Percentiles rank a stretch among this genome's conserved stretches.
Evolutionary conservation across 352 stramenopile genomes (phyloP).

Genomic region (Peronosclerospora sorghi): DNA sequence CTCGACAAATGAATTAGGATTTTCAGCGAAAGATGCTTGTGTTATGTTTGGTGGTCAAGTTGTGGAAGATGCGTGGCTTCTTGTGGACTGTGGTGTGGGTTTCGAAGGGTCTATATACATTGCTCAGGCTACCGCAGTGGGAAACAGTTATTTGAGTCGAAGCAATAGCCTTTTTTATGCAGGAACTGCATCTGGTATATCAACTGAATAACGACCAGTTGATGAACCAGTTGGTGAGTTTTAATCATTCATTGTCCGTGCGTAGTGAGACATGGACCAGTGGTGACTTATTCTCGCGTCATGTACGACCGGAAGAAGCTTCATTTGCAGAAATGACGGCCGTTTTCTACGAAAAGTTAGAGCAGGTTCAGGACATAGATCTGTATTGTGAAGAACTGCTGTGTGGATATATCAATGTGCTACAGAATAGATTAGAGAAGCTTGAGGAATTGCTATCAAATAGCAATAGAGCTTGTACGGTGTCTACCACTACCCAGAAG

Average conservation of each 20-base stretch:
- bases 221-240: constrained; percentile 34
- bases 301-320: constrained; percentile 50
- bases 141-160: too few relatives aligned
- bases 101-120: constrained; percentile 66
- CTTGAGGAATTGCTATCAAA: too few relatives aligned
- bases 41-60: too few relatives aligned
- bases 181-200: constrained; percentile 2
- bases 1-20: constrained; percentile 28
- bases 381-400: constrained; percentile 63
- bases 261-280: constrained; percentile 14
- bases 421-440: too few relatives aligned
- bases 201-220: constrained; percentile 20
- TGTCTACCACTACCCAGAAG: too few relatives aligned
- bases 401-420: constrained; percentile 57
- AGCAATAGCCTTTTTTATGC: constrained; percentile 40
- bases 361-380: constrained; percentile 59
- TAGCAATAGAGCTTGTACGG: too few relatives aligned
- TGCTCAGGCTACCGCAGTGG: constrained; percentile 26
- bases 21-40: too few relatives aligned
- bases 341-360: too few relatives aligned
- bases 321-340: too few relatives aligned
- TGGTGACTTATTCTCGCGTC: constrained; percentile 31
- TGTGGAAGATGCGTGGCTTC: too few relatives aligned
- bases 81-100: constrained; percentile 68
- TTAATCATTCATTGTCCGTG: constrained; percentile 26